Base-by-base conservation (phyloP, 371 early-diverging fungal genomes). In the Saksenaea oblongispora region DNA sequence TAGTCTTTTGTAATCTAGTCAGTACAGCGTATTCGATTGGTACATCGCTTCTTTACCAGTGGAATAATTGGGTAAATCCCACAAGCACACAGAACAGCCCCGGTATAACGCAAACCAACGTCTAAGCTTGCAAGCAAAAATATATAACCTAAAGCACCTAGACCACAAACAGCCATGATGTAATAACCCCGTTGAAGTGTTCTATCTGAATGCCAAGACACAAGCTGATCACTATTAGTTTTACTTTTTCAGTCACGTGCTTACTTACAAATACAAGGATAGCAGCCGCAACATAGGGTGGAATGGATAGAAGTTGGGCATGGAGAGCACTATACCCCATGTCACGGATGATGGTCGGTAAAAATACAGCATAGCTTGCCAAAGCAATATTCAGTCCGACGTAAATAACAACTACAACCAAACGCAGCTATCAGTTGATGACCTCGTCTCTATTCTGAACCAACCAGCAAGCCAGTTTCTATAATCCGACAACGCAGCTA, bases 31-130 rank as follows among this genome's bases (percentile, higher is more conserved):
- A 17, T 22, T 11, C n/a, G 18, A 1, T 11, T 15, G 44, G 17
- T 15, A 44, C 44, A 15, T 22, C 8, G 4, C 15, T 56, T n/a
- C 7, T 58, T 47, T 63, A 64, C 66, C 27, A 80, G 44, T 13
- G 78, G 75, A 15, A 86, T 82, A 39, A 80, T 79, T 2, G 86
- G 85, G 36, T 86, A 86, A 1, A 84, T 70, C 1, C 84, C 84
- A 66, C 79, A 79, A 9, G 85, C 86, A 15, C 79, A 78, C 24
- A 85, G 68, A 54, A 86, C 65, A 2, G 85, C 84, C 13, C 86
- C 86, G 7, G 79, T 65, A 65, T 85, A 85, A 37, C 82, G 82
- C 24, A 81, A 59, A 13, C 73, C 76, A 14, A 78, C 64, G 41
- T 74, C 70, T 4, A 51, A 26, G 11, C 71, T 80, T 11, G 80